phyloP scores from a whole-genome alignment of 2,329 filamentous ascomycete species.

The Rugonectria rugulosa region DNA sequence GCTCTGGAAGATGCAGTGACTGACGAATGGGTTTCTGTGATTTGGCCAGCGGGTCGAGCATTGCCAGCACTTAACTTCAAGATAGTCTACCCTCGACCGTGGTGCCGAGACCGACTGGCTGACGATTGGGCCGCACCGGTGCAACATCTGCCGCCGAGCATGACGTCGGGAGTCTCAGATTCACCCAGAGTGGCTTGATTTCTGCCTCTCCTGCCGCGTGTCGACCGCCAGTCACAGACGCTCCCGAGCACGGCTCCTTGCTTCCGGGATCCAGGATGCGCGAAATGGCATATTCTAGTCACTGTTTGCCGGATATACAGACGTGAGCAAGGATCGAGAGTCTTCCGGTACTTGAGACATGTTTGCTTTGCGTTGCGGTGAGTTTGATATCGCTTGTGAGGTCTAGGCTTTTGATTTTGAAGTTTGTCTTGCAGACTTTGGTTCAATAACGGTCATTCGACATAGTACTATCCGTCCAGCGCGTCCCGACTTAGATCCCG shows the following conservation, averaged over 20 bases:
- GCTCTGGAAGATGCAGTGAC: no score
- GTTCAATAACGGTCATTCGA: neutral
- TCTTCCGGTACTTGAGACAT: no score
- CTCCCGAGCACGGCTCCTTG: neutral
- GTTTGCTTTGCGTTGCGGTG: no score
- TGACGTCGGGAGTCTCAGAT: neutral
- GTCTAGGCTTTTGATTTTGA: no score
- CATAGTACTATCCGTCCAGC: neutral
- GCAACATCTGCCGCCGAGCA: neutral
- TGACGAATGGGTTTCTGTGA: neutral
- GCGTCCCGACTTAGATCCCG: neutral
- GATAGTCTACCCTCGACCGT: no score
- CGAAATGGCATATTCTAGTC: neutral
- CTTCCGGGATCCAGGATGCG: neutral
- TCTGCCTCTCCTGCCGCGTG: neutral
- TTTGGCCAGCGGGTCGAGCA: no score
- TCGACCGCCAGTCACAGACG: neutral
- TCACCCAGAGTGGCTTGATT: neutral
- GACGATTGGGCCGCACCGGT: neutral
- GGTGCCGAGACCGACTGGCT: neutral
- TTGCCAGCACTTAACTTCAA: no score
- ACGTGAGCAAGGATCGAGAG: no score
- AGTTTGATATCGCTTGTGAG: no score
- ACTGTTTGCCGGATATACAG: neutral
- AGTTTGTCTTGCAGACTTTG: no score